Conservation (phyloP, 177 flowering plant genomes). For the Vitis hybrid region DNA sequence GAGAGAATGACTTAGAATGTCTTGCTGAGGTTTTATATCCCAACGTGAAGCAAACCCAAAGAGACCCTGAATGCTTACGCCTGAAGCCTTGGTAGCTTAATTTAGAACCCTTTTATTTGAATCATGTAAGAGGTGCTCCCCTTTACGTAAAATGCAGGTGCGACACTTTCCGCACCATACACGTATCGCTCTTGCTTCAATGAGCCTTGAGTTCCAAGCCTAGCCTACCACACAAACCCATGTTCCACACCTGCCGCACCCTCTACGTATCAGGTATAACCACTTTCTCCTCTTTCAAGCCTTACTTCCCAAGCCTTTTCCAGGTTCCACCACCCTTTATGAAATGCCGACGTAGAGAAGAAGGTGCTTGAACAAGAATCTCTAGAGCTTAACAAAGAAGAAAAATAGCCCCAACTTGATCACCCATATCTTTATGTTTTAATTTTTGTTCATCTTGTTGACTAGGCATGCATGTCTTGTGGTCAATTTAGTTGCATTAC, state of each 20-base stretch:
- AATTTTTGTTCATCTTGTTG: too few species aligned
- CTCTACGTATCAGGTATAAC: background rate
- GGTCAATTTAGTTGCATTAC: too few species aligned
- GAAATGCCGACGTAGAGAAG: slow-evolving; percentile 13
- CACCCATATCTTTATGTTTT: background rate
- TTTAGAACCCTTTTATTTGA: slow-evolving; percentile 9
- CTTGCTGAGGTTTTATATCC: slow-evolving; percentile 18
- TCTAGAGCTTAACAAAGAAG: background rate
- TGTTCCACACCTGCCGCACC: background rate
- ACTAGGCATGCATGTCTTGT: background rate
- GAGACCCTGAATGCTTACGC: slow-evolving; percentile 7
- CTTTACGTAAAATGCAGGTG: slow-evolving; percentile 26
- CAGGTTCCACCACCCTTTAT: background rate
- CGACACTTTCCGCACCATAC: slow-evolving; percentile 1
- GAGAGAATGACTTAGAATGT: slow-evolving; percentile 10
- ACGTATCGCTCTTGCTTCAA: background rate
- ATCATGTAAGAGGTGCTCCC: slow-evolving; percentile 16
- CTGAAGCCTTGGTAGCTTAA: slow-evolving; percentile 16
- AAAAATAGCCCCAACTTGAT: background rate
- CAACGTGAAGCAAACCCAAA: slow-evolving; percentile 11
- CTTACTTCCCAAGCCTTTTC: slow-evolving; percentile 15
- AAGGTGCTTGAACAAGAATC: slow-evolving; percentile 3
- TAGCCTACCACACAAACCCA: background rate
- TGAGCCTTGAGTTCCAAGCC: too few species aligned
- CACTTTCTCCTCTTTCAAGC: slow-evolving; percentile 3